Conservation (phyloP, 1,284 basidiomycete genomes). For the Cutaneotrichosporon sp. region DNA sequence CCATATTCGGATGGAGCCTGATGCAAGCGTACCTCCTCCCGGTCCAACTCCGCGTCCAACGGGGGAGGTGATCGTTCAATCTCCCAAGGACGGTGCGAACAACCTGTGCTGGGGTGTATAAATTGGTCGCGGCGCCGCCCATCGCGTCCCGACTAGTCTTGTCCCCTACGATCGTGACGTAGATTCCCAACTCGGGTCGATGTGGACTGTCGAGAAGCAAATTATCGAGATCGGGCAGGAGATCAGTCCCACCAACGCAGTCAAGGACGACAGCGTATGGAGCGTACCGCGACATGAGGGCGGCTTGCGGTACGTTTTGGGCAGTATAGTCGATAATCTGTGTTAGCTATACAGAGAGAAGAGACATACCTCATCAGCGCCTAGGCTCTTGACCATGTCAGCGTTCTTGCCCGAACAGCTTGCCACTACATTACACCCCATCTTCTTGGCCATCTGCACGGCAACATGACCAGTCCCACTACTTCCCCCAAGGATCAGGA, state of each 20-base stretch:
- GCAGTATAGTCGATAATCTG: conserved; percentile 63
- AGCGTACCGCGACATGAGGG: conserved; percentile 45
- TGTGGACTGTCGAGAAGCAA: conserved; percentile 29
- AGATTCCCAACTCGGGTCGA: conserved; percentile 31
- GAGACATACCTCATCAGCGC: conserved; percentile 48
- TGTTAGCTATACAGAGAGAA: not conserved
- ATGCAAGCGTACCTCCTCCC: conserved; percentile 37
- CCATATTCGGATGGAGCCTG: conserved; percentile 25
- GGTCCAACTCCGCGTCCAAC: conserved; percentile 53
- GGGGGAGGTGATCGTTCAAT: conserved; percentile 53
- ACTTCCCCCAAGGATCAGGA: conserved; percentile 68
- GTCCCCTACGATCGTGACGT: conserved; percentile 43
- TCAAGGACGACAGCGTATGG: conserved; percentile 49
- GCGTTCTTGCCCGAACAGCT: conserved; percentile 57
- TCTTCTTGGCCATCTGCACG: conserved; percentile 64
- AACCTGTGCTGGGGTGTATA: conserved; percentile 24
- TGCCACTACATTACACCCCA: conserved; percentile 60
- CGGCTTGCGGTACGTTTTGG: conserved; percentile 55
- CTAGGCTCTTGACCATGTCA: conserved; percentile 54
- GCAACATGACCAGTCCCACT: conserved; percentile 64
- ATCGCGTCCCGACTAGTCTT: conserved; percentile 29
- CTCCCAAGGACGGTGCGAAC: conserved; percentile 45
- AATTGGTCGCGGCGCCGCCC: conserved; percentile 38
- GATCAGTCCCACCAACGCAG: conserved; percentile 32
- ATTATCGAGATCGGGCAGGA: conserved; percentile 35